phyloP scores from a whole-genome alignment of 345 rosid genomes.

The Carallia pectinifolia region DNA sequence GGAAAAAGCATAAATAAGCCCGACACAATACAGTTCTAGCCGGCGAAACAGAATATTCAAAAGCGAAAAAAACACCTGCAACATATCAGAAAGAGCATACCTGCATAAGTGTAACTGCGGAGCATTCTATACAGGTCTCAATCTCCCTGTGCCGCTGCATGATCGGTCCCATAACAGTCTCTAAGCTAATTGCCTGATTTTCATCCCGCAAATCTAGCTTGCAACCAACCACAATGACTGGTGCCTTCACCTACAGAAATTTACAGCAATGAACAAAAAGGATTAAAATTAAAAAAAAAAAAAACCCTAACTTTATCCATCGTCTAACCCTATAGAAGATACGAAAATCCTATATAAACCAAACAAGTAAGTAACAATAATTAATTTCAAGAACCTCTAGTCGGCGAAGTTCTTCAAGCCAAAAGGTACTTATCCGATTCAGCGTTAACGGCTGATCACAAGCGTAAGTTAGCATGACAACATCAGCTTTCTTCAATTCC shows the following conservation, averaged over 20 bases:
- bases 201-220: constrained; percentile 77
- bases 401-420: constrained; percentile 78
- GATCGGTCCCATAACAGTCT: constrained; percentile 72
- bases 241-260: constrained; percentile 54
- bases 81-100: constrained; percentile 11
- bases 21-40: too few species aligned
- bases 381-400: constrained; percentile 46
- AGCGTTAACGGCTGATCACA: constrained; percentile 71
- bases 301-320: background rate
- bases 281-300: background rate
- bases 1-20: background rate
- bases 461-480: constrained; percentile 64
- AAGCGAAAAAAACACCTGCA: background rate
- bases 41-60: too few species aligned
- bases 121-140: constrained; percentile 84
- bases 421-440: constrained; percentile 54
- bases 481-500: constrained; percentile 78
- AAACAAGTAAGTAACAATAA: background rate
- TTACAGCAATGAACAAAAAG: background rate
- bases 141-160: constrained; percentile 80
- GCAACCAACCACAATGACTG: constrained; percentile 84
- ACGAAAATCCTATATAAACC: background rate
- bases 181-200: constrained; percentile 46
- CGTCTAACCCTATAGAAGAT: background rate
- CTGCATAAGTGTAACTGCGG: constrained; percentile 74